Evolutionary conservation across 306 rosid species (phyloP).

Genomic region (Vicia sativa): DNA sequence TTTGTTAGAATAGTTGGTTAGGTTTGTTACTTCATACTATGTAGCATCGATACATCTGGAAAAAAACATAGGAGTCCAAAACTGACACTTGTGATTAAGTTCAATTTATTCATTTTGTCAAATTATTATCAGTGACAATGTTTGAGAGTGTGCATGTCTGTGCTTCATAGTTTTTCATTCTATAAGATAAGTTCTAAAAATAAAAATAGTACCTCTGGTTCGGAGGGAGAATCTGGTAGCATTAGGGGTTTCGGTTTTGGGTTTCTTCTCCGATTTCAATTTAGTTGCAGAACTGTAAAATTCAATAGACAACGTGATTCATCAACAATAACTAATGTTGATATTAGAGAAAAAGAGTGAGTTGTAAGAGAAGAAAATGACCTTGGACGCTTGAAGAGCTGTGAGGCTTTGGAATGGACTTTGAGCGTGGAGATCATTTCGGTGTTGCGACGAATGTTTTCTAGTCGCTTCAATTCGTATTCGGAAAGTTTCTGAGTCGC

Average conservation of each 20-base stretch:
- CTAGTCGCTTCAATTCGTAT: conserved; percentile 82
- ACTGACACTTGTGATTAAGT: no score
- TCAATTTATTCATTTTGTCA: no score
- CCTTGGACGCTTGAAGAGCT: conserved; percentile 78
- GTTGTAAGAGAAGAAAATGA: conserved; percentile 18
- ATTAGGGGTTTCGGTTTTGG: conserved; percentile 55
- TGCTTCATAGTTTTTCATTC: no score
- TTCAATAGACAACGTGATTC: not conserved
- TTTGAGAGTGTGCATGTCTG: no score
- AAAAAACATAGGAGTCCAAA: no score
- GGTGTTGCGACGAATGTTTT: conserved; percentile 89
- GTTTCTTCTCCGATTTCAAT: conserved; percentile 46
- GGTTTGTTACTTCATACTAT: no score
- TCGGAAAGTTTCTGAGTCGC: conserved; percentile 50
- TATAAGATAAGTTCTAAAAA: no score
- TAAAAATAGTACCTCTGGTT: conserved; percentile 47
- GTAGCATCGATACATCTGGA: no score
- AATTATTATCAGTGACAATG: no score
- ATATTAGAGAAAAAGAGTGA: not conserved
- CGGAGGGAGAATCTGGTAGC: conserved; percentile 77
- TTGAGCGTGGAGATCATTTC: conserved; percentile 81
- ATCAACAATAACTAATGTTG: not conserved
- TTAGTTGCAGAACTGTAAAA: conserved; percentile 53
- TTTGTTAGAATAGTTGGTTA: no score
- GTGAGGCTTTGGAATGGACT: conserved; percentile 61